Evolutionary conservation across 441 rosid genomes (phyloP), one percentile per base, ranked within the genome.

Genomic region (Sinapis alba): DNA sequence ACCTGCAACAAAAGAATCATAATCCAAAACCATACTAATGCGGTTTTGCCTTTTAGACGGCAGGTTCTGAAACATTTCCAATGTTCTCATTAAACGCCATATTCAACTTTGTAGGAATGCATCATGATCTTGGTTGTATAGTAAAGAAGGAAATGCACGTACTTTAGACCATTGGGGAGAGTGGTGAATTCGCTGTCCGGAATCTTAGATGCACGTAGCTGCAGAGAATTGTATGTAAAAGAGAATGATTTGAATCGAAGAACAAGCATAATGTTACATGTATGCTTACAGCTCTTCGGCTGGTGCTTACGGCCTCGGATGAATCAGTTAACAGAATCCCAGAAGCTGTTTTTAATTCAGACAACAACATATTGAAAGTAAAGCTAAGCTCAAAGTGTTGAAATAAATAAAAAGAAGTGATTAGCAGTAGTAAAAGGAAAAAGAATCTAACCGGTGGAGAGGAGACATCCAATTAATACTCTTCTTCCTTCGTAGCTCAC

Each of bases 101-200:
- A 47, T 47, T 47, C 53, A 15, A 15, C 20, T 47, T 2, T 47
- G 9, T 15, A 41, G 1, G 2, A 66, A 43, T 10, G 61, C 27
- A 45, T 74, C 38, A 74, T 59, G 72, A 65, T 53, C n/a, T 13
- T 76, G 36, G 58, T 15, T 15, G 36, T 58, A 2, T 38, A 56
- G 66, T 19, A 19, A 60, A 38, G 41, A 36, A 38, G 16, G 16
- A 63, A 53, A 45, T 63, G 8, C 41, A 91, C 96, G 83, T 28
- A 92, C 98, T 92, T 94, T 65, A 94, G 85, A 53, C 97, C 98
- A 67, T 79, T 90, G 53, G 97, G 90, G 23, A 92, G 96, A 76
- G 94, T 79, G 47, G 76, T 90, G 87, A 80, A 86, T 26, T 94
- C 97, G 76, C 81, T 83, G 59, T 92, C 93, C 0, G 99, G 98